Conservation (phyloP, 2,329 filamentous ascomycete genomes). For the Ascochyta rabiei region DNA sequence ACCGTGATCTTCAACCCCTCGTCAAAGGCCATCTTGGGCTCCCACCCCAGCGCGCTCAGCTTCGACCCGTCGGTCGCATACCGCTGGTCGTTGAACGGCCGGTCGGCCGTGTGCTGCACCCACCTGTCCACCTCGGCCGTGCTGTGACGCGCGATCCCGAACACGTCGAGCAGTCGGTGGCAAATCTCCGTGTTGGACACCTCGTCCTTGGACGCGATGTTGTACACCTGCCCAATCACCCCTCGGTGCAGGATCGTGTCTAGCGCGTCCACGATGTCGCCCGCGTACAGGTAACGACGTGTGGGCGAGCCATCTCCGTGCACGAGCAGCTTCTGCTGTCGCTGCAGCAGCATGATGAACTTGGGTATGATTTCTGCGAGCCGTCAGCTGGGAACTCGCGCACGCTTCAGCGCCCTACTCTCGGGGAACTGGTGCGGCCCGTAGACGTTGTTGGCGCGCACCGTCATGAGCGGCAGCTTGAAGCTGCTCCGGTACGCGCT, state of each 20-base stretch:
- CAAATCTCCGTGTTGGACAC: slow-evolving; percentile 76
- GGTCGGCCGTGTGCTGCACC: slow-evolving; percentile 77
- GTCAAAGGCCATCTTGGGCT: slow-evolving; percentile 44
- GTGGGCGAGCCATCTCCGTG: slow-evolving; percentile 79
- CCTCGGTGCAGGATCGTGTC: slow-evolving; percentile 85
- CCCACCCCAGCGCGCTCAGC: slow-evolving; percentile 46
- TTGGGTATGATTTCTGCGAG: slow-evolving; percentile 80
- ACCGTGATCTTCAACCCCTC: slow-evolving; percentile 47
- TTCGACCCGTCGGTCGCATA: slow-evolving; percentile 50
- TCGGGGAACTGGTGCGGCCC: slow-evolving; percentile 84
- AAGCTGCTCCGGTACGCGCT: slow-evolving; percentile 85
- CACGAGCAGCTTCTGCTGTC: slow-evolving; percentile 69
- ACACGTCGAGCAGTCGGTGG: slow-evolving; percentile 66
- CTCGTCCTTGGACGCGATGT: slow-evolving; percentile 79
- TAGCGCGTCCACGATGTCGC: slow-evolving; percentile 80
- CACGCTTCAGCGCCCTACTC: slow-evolving; percentile 60
- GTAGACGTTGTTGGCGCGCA: slow-evolving; percentile 84
- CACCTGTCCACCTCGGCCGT: slow-evolving; percentile 63
- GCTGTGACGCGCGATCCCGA: slow-evolving; percentile 56
- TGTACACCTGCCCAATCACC: slow-evolving; percentile 76
- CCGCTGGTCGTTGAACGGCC: slow-evolving; percentile 62
- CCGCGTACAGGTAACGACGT: slow-evolving; percentile 77
- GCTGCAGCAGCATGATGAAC: slow-evolving; percentile 74
- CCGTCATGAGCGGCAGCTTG: slow-evolving; percentile 78
- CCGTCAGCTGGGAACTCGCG: slow-evolving; percentile 15